Percentiles rank a stretch among this genome's conserved stretches.
phyloP scores from a whole-genome alignment of 306 rosid species.

The Cucurbita ficifolia region DNA sequence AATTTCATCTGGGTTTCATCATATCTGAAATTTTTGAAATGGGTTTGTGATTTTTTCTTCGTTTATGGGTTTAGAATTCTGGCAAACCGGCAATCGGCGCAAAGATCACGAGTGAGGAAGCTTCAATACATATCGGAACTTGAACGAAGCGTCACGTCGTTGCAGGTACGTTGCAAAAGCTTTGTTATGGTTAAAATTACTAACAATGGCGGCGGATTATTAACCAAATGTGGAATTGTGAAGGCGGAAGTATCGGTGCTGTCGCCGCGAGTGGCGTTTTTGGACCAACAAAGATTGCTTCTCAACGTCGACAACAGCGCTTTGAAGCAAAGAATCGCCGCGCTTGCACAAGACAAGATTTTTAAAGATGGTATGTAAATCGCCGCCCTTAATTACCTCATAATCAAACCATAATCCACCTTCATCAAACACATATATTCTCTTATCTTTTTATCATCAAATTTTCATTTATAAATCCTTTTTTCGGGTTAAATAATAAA shows the following conservation, averaged over 20 bases:
- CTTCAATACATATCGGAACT: constrained; percentile 91
- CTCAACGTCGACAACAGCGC: constrained; percentile 91
- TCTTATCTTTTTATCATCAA: too few relatives aligned
- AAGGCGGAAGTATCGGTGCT: constrained; percentile 87
- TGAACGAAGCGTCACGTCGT: constrained; percentile 75
- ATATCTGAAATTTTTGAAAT: not conserved
- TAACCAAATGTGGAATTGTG: not conserved
- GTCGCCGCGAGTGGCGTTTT: constrained; percentile 82
- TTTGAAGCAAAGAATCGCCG: constrained; percentile 94
- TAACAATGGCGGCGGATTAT: not conserved
- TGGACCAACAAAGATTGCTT: constrained; percentile 88
- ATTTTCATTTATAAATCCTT: too few relatives aligned
- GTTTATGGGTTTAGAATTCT: constrained; percentile 39
- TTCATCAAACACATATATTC: too few relatives aligned
- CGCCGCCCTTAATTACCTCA: not conserved
- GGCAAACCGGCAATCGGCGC: constrained; percentile 98
- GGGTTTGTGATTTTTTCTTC: not conserved
- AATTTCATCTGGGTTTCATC: not conserved
- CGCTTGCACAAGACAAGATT: constrained; percentile 81
- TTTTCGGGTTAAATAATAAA: too few relatives aligned
- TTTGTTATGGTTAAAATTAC: not conserved
- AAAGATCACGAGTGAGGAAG: constrained; percentile 92
- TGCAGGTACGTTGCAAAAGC: constrained; percentile 37
- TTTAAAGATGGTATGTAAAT: constrained; percentile 70
- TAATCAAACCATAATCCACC: not conserved